Conservation (phyloP, 2,329 filamentous ascomycete genomes). For the Emmonsia crescens region DNA sequence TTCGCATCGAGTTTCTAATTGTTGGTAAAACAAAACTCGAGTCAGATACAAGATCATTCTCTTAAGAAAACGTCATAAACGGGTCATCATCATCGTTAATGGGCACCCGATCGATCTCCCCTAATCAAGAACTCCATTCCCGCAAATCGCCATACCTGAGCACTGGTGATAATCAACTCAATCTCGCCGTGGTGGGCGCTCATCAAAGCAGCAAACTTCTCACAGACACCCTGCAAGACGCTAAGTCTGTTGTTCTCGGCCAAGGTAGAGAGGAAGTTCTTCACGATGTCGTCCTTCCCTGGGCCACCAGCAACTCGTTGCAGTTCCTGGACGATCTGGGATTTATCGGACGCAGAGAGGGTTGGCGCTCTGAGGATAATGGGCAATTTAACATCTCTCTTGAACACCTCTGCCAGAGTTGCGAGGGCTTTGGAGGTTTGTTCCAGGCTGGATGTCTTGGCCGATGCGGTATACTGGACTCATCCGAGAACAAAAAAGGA, state of each 20-base stretch:
- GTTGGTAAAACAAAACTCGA: constrained; percentile 1
- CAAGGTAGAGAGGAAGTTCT: constrained; percentile 85
- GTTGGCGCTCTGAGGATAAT: constrained; percentile 70
- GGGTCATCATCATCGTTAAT: not conserved
- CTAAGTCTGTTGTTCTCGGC: constrained; percentile 94
- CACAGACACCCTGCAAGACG: constrained; percentile 66
- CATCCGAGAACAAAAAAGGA: not conserved
- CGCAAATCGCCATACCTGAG: constrained; percentile 54
- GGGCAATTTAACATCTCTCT: constrained; percentile 72
- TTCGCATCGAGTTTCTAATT: constrained; percentile 70
- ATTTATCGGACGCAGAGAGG: constrained; percentile 69
- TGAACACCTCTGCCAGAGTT: constrained; percentile 59
- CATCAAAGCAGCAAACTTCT: constrained; percentile 83
- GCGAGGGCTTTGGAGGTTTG: constrained; percentile 69
- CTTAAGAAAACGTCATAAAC: not conserved
- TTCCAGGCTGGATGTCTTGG: constrained; percentile 79
- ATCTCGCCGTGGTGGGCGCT: constrained; percentile 84
- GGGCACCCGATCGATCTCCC: not conserved
- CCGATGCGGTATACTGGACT: constrained; percentile 81
- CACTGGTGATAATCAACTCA: constrained; percentile 83
- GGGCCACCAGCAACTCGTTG: constrained; percentile 63
- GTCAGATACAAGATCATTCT: not conserved
- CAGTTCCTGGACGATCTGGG: constrained; percentile 74
- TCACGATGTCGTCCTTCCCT: constrained; percentile 67
- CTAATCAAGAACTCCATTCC: not conserved